Evolutionary conservation across 805 yeast genomes (phyloP), one percentile per base, ranked within the genome.

Genomic region (Candida andamanensis): DNA sequence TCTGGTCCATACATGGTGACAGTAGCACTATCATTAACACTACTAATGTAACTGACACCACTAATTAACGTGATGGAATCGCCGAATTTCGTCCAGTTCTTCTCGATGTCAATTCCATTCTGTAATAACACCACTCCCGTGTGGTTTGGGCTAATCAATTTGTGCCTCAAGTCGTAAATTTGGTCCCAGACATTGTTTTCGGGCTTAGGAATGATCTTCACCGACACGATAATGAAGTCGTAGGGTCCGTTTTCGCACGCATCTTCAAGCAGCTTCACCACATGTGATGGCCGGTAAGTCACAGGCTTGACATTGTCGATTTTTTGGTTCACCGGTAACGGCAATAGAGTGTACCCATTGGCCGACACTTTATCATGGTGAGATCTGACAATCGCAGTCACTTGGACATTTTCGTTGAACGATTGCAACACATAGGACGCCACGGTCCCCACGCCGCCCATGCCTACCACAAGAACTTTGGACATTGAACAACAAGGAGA

Each of bases 361-460:
- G 36, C 14, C 8, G 20, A 29, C 15, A 58, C 63, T 4, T 26
- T 32, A n/a, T 56, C 57, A 35, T 50, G 51, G 28, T 54, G 60
- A 1, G 60, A 51, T 29, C 66, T 45, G 18, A 60, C 42, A 11
- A 61, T 55, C 1, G 59, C 56, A 12, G 63, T 56, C 14, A 57
- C 46, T 24, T 52, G 49, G n/a, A 50, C 48, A 2, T 54, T 36
- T 4, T 41, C 37, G 21, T 50, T 49, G 33, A 37, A 47, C 26
- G 50, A 49, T 34, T 46, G 44, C 21, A 62, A 44, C 1, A 54
- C 45, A 17, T 54, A 50, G 3, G 62, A 58, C 2, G 58, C 56
- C 17, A 58, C 49, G 6, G 50, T 38, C 6, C 68, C 67, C 5
- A 60, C 64, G 12, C 67, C 67, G 5, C 67, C 68, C 3, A 58